Conservation (phyloP, 106 monocot species). For the Allium cepa region DNA sequence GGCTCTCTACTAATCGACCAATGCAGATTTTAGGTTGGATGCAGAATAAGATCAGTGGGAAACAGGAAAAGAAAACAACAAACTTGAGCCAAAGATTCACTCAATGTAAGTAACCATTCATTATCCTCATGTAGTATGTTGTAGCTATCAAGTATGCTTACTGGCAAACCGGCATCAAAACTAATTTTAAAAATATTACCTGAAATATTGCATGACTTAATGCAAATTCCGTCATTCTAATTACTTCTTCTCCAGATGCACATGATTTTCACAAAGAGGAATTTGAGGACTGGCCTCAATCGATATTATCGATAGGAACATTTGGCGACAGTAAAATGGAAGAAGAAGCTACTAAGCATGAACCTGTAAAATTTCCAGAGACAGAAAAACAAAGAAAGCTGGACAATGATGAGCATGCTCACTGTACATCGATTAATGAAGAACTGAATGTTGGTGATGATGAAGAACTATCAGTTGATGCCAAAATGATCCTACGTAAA, state of each 20-base stretch:
- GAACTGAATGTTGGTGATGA: neutral
- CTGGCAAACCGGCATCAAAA: too few relatives aligned
- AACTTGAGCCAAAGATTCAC: neutral
- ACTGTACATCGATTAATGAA: too few relatives aligned
- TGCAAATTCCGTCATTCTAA: neutral
- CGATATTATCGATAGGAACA: slow-evolving; percentile 11
- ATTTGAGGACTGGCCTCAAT: slow-evolving; percentile 3
- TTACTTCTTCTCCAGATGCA: neutral
- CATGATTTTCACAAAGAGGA: neutral
- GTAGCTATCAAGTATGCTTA: neutral
- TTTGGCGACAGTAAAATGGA: slow-evolving; percentile 8
- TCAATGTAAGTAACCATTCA: neutral
- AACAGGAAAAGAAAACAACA: neutral
- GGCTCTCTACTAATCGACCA: too few relatives aligned
- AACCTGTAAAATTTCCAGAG: neutral
- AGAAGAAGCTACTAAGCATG: neutral
- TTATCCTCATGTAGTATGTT: neutral
- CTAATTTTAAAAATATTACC: neutral
- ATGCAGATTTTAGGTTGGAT: slow-evolving; percentile 3
- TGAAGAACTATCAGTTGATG: neutral
- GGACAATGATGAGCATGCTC: neutral
- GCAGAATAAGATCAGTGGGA: neutral
- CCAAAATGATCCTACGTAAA: neutral
- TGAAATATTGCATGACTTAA: neutral
- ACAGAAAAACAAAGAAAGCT: neutral